Base-by-base conservation (phyloP, 805 yeast genomes). In the Candida schatavii region DNA sequence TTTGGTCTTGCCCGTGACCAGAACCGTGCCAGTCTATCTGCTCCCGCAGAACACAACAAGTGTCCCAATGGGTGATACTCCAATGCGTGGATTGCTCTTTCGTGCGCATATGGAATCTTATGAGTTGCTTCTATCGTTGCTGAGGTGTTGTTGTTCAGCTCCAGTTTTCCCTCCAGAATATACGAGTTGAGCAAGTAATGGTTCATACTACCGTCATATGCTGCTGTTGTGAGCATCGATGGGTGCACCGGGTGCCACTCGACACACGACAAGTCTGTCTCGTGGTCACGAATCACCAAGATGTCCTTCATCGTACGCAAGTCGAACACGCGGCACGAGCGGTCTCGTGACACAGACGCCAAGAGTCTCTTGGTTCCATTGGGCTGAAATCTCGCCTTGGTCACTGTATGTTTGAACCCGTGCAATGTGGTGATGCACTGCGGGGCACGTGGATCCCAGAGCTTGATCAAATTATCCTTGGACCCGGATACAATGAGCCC, bases 51-150 rank as follows among this genome's bases (percentile, higher is more conserved):
- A 42, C 95, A 82, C 27, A 93, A 68, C 39, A 91, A 68, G 63
- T 93, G 97, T 3, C 99, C 99, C 52, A 86, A 69, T 2, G 98
- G 98, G 62, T 90, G 97, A 58, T 89, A 93, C 46, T 90, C 91
- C 42, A 93, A 62, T 3, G 95, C 80, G 62, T 91, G 89, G 40
- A 93, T 80, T 3, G 96, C 95, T 66, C 87, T 86, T 55, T 89
- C 97, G 61, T 93, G 99, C 0, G 98, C 99, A 62, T 78, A 83
- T 2, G 97, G 97, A 27, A 93, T 85, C 14, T 65, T 62, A 54
- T 84, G 90, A 29, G 66, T 66, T 7, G 82, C 55, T 55, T 75
- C 66, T 13, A 51, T 44, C 3, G 55, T 39, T n/a, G 46, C 30
- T 7, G 38, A 28, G 5, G 45, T 31, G 29, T 49, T 51, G 11